These are phyloP conservation scores for Magnaporthales sp. DNA, from an alignment of 2,329 filamentous ascomycete species.

Conservation along the genomic window DNA sequence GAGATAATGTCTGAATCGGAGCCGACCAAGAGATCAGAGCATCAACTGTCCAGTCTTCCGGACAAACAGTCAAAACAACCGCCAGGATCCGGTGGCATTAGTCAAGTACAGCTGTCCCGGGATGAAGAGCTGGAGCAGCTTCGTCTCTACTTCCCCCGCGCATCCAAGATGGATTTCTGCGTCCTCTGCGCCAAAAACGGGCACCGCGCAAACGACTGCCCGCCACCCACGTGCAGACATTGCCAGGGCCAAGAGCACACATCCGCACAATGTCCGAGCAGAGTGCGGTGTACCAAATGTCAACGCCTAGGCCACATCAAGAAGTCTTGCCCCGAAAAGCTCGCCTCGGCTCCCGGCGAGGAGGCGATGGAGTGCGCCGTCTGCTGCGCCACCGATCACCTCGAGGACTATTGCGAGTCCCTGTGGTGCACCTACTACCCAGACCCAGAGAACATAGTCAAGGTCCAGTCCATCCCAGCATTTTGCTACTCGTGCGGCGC, in stretches of 20 bases:
- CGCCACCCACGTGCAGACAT: constrained; percentile 35
- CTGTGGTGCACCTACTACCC: constrained; percentile 51
- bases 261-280: constrained; percentile 39
- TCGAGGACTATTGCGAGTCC: constrained; percentile 49
- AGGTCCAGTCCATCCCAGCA: constrained; percentile 38
- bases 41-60: background rate
- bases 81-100: background rate
- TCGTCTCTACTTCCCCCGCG: constrained; percentile 42
- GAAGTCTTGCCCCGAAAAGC: constrained; percentile 44
- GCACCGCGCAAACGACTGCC: constrained; percentile 37
- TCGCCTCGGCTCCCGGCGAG: constrained; percentile 32
- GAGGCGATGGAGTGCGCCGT: constrained; percentile 51
- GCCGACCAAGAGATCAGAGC: background rate
- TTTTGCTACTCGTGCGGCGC: constrained; percentile 50
- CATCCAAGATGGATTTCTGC: constrained; percentile 35
- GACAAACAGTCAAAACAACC: background rate
- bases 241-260: constrained; percentile 39
- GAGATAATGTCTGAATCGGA: background rate
- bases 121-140: constrained; percentile 29
- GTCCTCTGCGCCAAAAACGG: constrained; percentile 39
- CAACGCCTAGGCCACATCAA: constrained; percentile 50
- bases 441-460: constrained; percentile 29
- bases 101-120: background rate
- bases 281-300: constrained; percentile 48
- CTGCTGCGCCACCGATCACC: constrained; percentile 47